Base-by-base conservation (phyloP, 106 monocot genomes). In the Acorus calamus region DNA sequence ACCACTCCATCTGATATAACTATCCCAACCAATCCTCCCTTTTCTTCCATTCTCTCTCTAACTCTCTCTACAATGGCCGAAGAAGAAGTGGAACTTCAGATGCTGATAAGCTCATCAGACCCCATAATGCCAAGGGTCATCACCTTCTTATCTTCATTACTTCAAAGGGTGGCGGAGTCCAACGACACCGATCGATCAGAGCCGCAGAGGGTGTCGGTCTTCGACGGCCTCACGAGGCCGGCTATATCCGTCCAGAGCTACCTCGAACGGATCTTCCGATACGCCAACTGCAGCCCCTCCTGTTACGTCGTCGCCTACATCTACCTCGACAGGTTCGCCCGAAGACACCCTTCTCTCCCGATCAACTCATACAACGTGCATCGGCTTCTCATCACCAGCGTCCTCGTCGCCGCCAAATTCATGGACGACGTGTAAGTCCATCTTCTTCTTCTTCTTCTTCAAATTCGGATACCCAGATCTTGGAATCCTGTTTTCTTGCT, bases 241-340 rank as follows among this genome's bases (percentile, higher is more conserved):
- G 11, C 65, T 46, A 89, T 89, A 49, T 74, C 73, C 7, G 57
- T 89, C n/a, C 49, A 57, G n/a, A 61, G 67, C 44, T 89, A 89
- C 73, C 48, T 85, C 43, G 77, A 77, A 64, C 71, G 89, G 42
- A 81, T 84, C 57, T 81, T 82, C 61, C 59, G 59, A n/a, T 85
- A 79, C 64, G 82, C 81, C 63, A 63, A 69, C 6, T 89, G 89
- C 70, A 89, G 89, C 63, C 79, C 78, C 6, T 70, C 74, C 10
- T 89, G 89, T 72, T 89, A 82, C 71, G 81, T 89, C 57, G 80
- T 89, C 45, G 76, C 85, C 41, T 85, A 79, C 74, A 66, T 85
- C 56, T 89, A 85, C 62, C 74, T 89, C 52, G 77, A 85, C 51
- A 73, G 85, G 2, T 80, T 85, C 64, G 44, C 72, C 2, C 52